Conservation (phyloP, 106 monocot genomes). For the Allium cepa region DNA sequence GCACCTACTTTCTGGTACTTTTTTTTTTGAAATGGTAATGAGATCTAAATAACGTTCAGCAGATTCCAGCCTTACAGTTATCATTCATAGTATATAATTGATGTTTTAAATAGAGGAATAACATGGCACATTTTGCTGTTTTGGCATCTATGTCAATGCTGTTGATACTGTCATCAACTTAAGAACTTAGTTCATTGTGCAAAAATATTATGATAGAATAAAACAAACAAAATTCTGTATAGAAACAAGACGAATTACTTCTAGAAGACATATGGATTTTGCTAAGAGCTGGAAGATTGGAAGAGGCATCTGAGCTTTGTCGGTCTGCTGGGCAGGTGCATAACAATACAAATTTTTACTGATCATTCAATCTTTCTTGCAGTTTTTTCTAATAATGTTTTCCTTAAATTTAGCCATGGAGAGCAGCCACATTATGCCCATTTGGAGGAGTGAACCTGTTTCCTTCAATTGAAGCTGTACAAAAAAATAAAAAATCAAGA, state of each 20-base stretch:
- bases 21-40: not conserved
- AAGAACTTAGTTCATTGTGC: too few species aligned
- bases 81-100: too few species aligned
- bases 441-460: slow-evolving; percentile 85
- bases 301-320: slow-evolving; percentile 92
- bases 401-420: slow-evolving; percentile 56
- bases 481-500: slow-evolving; percentile 59
- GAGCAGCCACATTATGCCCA: slow-evolving; percentile 84
- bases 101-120: too few species aligned
- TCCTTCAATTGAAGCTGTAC: slow-evolving; percentile 72
- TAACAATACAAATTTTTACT: too few species aligned
- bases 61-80: too few species aligned
- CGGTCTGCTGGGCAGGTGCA: slow-evolving; percentile 91
- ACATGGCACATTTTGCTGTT: too few species aligned
- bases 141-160: too few species aligned
- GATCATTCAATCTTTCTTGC: not conserved
- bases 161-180: too few species aligned
- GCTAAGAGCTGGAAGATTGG: slow-evolving; percentile 76
- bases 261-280: slow-evolving; percentile 92
- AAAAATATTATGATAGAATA: not conserved
- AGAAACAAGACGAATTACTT: slow-evolving; percentile 94
- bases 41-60: too few species aligned
- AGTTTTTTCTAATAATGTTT: not conserved
- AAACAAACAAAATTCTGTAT: slow-evolving; percentile 1
- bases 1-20: too few species aligned